phyloP scores from a whole-genome alignment of 768 basidiomycete species.

The Strobilomyces confusus region DNA sequence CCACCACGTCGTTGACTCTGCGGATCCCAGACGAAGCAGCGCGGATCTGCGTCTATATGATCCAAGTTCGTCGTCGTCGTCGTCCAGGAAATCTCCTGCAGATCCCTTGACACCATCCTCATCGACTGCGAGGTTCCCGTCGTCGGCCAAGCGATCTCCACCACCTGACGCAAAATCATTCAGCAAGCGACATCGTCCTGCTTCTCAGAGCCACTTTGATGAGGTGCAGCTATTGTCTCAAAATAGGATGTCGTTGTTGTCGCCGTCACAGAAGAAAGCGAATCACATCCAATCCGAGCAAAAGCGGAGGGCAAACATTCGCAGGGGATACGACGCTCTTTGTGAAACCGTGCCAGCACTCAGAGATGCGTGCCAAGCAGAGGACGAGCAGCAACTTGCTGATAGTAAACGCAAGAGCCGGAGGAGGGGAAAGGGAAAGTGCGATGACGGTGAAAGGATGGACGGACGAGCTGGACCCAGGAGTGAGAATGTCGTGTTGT shows the following conservation, averaged over 20 bases:
- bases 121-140: slow-evolving; percentile 5
- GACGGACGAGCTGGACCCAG: slow-evolving; percentile 87
- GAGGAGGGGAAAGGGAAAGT: slow-evolving; percentile 37
- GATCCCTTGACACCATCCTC: slow-evolving; percentile 19
- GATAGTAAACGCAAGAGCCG: slow-evolving; percentile 35
- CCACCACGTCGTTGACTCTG: slow-evolving; percentile 9
- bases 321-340: slow-evolving; percentile 82
- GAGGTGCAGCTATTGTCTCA: slow-evolving; percentile 13
- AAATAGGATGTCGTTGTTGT: slow-evolving; percentile 44
- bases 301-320: slow-evolving; percentile 88
- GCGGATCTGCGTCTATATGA: slow-evolving; percentile 12
- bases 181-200: slow-evolving; percentile 33
- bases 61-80: slow-evolving; percentile 24
- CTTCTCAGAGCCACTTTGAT: slow-evolving; percentile 7
- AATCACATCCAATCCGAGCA: slow-evolving; percentile 95
- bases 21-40: slow-evolving; percentile 9
- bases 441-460: slow-evolving; percentile 55
- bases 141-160: slow-evolving; percentile 27
- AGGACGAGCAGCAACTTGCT: slow-evolving; percentile 51
- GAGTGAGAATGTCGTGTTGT: slow-evolving; percentile 86
- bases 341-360: slow-evolving; percentile 82
- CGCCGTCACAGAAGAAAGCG: slow-evolving; percentile 84
- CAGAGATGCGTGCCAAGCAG: slow-evolving; percentile 72
- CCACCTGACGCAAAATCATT: slow-evolving; percentile 20
- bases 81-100: slow-evolving; percentile 26